phyloP scores from a whole-genome alignment of 768 basidiomycete genomes.

The Leccinum obscurum region DNA sequence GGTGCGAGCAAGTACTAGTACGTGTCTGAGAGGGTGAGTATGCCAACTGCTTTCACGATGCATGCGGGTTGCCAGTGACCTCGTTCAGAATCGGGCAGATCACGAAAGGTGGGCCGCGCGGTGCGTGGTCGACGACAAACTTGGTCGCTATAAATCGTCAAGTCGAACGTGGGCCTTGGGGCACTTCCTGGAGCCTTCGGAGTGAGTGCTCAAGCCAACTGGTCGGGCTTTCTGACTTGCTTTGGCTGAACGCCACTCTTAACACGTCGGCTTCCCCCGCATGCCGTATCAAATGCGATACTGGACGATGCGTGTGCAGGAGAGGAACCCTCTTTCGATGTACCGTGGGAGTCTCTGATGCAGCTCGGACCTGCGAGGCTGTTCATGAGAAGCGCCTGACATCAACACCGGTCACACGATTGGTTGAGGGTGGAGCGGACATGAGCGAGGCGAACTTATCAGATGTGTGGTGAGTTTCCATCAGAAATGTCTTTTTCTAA shows the following conservation, averaged over 20 bases:
- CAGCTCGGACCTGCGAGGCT: conserved; percentile 17
- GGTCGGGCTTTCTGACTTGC: background rate
- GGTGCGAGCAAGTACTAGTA: conserved; percentile 36
- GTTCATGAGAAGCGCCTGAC: conserved; percentile 14
- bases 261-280: conserved; percentile 30
- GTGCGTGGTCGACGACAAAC: conserved; percentile 36
- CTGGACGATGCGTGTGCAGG: conserved; percentile 30
- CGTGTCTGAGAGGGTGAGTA: conserved; percentile 12
- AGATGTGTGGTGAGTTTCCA: conserved; percentile 31
- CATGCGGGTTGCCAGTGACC: conserved; percentile 27
- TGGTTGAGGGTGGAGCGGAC: conserved; percentile 16
- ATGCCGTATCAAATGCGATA: conserved; percentile 27
- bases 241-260: background rate
- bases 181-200: conserved; percentile 30
- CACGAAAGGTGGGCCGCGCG: conserved; percentile 32
- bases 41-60: background rate
- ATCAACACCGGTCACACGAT: conserved; percentile 17
- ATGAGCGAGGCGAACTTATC: conserved; percentile 24
- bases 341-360: conserved; percentile 28
- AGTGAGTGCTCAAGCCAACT: conserved; percentile 16
- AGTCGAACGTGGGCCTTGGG: conserved; percentile 32
- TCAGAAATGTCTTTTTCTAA: conserved; percentile 25
- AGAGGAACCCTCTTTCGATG: conserved; percentile 15
- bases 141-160: conserved; percentile 40
- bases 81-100: conserved; percentile 41